phyloP scores from a whole-genome alignment of 768 basidiomycete genomes.

The Lenzites betulinus region DNA sequence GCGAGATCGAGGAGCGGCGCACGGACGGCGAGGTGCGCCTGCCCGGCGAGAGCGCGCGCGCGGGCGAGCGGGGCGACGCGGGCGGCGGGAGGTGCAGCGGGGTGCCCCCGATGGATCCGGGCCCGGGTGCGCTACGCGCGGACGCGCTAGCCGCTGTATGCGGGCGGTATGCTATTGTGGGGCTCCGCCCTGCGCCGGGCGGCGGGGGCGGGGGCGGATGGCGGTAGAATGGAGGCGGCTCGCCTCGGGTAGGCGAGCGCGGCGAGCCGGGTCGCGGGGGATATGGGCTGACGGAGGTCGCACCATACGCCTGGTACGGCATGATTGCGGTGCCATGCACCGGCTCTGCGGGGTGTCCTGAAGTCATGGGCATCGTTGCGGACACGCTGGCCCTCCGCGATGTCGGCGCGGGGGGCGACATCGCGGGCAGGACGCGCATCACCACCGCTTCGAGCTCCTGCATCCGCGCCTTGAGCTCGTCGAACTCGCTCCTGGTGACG shows the following conservation, averaged over 20 bases:
- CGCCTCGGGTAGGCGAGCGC: constrained; percentile 22
- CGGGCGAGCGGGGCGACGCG: constrained; percentile 5
- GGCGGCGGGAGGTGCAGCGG: constrained; percentile 4
- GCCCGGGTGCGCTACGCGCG: neutral
- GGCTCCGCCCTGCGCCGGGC: neutral
- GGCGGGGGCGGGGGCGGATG: neutral
- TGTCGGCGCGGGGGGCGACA: constrained; percentile 26
- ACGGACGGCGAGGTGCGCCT: constrained; percentile 27
- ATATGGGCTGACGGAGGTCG: constrained; percentile 5
- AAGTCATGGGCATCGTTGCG: constrained; percentile 25
- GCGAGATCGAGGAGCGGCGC: constrained; percentile 42
- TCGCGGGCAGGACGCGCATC: constrained; percentile 37
- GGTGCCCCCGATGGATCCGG: neutral
- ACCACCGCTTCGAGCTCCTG: constrained; percentile 61
- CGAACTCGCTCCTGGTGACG: constrained; percentile 75
- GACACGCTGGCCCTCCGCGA: constrained; percentile 20
- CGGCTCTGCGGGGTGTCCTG: constrained; percentile 25
- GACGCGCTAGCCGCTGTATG: neutral
- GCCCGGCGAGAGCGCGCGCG: neutral
- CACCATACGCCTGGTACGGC: constrained; percentile 27
- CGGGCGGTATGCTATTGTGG: constrained; percentile 7
- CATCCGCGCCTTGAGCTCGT: constrained; percentile 68
- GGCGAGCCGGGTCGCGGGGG: constrained; percentile 20
- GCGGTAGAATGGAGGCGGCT: constrained; percentile 14
- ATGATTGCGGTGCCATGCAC: constrained; percentile 26